Evolutionary conservation across 2,329 filamentous ascomycete genomes (phyloP), one percentile per base, ranked within the genome.

Genomic region (Lecanicillium sp.): DNA sequence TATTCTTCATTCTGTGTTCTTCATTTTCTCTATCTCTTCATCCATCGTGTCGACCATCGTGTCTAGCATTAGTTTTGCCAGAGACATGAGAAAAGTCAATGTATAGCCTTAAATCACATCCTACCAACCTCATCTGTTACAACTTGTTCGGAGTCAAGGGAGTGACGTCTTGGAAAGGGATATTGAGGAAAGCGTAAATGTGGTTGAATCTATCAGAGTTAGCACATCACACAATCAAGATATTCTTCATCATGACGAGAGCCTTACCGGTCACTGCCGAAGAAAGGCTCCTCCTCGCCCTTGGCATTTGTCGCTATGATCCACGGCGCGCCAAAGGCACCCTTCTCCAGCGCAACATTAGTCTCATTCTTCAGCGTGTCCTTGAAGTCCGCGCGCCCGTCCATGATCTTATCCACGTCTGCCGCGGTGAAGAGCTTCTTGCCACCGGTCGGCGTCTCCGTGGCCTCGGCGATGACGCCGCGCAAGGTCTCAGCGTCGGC

Each of bases 321-420:
- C 86, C 87, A 91, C 2, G 87, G 87, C 42, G 81, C 79, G 0
- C 87, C 87, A 63, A 87, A 91, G 0, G 86, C 87, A 0, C 86
- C 87, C 42, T 68, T 69, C 30, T 78, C 75, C 14, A 87, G 62
- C 0, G 78, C 84, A 54, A 73, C 72, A 51, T 78, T 71, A 15
- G 86, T 90, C 36, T 74, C 74, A 5, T 65, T 68, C 50, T 75
- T 74, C 23, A 88, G 65, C 24, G 53, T 55, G 9, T 62, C 60
- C 61, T 67, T 73, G 55, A 68, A 61, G 53, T 76, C 66, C 4
- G 73, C 69, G 19, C 70, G 71, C 6, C 73, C 78, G 3, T 66
- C 60, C 49, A 87, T 54, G 44, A 89, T 82, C 17, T 64, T 64
- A 10, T 68, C 59, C 2, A 82, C 74, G 39, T 88, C 74, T 2